phyloP scores from a whole-genome alignment of 1,139 yeast genomes.

The Kodamaea sp. region DNA sequence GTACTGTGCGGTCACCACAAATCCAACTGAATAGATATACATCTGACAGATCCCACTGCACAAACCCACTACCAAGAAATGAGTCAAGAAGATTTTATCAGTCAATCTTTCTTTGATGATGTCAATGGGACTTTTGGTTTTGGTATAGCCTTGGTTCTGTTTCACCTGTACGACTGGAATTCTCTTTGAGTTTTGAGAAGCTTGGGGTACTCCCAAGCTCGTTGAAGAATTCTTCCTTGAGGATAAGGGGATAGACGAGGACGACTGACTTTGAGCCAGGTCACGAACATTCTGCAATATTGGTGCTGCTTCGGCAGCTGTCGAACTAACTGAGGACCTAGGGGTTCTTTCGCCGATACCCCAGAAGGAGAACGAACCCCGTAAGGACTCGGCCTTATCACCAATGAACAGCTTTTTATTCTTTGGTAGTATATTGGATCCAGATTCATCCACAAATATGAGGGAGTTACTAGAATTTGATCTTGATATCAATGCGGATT shows the following conservation, averaged over 20 bases:
- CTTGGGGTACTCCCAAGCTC: conserved; percentile 4
- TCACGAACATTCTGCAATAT: conserved; percentile 15
- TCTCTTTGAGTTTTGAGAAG: background rate
- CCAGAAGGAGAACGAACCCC: conserved; percentile 45
- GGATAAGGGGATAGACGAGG: conserved; percentile 7
- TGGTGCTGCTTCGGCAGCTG: conserved; percentile 16
- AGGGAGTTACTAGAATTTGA: conserved; percentile 7
- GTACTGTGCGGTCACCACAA: conserved; percentile 44
- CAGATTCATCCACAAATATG: conserved; percentile 3
- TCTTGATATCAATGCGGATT: conserved; percentile 7
- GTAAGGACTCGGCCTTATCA: conserved; percentile 16
- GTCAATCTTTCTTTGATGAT: conserved; percentile 27
- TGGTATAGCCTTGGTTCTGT: background rate
- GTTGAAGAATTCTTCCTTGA: conserved; percentile 18
- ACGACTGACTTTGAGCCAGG: conserved; percentile 5
- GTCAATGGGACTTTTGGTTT: conserved; percentile 21
- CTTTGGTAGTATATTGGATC: conserved; percentile 1
- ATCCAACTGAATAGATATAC: conserved; percentile 48
- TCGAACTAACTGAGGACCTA: conserved; percentile 22
- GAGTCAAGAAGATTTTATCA: conserved; percentile 32
- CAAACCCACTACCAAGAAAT: conserved; percentile 37
- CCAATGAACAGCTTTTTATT: conserved; percentile 4
- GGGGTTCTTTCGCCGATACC: conserved; percentile 34
- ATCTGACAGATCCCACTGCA: conserved; percentile 43
- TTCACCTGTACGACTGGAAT: conserved; percentile 1